Conservation (phyloP, 2,329 filamentous ascomycete genomes). For the Claviceps spartinae region DNA sequence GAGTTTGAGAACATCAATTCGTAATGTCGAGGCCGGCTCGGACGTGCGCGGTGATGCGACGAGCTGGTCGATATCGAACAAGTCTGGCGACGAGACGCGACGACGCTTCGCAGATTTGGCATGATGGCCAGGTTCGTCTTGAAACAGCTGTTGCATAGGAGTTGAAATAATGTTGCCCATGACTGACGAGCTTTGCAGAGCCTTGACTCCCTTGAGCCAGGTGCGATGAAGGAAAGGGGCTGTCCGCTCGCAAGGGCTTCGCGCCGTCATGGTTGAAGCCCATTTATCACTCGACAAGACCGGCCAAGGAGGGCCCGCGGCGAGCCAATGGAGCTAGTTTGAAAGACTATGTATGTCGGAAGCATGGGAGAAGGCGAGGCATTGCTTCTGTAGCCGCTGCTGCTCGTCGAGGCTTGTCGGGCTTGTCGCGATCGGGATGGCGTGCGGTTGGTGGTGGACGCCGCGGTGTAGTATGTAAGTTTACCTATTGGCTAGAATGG, state of each 20-base stretch:
- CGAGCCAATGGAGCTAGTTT: not conserved
- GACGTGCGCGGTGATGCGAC: slow-evolving; percentile 17
- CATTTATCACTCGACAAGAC: slow-evolving; percentile 17
- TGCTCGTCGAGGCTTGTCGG: not conserved
- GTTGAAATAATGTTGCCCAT: slow-evolving; percentile 32
- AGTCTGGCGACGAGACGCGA: slow-evolving; percentile 29
- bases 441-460: not conserved
- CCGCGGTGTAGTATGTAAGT: not conserved
- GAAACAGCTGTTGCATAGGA: slow-evolving; percentile 21
- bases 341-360: slow-evolving; percentile 3
- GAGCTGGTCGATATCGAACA: slow-evolving; percentile 19
- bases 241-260: slow-evolving; percentile 32
- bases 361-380: slow-evolving; percentile 4
- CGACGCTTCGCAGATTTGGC: slow-evolving; percentile 35
- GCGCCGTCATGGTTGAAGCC: slow-evolving; percentile 33
- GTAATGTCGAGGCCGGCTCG: slow-evolving; percentile 28
- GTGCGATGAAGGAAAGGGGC: slow-evolving; percentile 42
- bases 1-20: slow-evolving; percentile 40
- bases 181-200: slow-evolving; percentile 23
- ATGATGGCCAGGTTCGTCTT: slow-evolving; percentile 21
- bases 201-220: slow-evolving; percentile 34
- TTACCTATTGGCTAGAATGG: not conserved
- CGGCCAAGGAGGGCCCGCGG: not conserved
- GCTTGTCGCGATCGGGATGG: not conserved
- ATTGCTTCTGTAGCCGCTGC: slow-evolving; percentile 5